phyloP scores from a whole-genome alignment of 1,284 basidiomycete species.

The Boletus mariae region DNA sequence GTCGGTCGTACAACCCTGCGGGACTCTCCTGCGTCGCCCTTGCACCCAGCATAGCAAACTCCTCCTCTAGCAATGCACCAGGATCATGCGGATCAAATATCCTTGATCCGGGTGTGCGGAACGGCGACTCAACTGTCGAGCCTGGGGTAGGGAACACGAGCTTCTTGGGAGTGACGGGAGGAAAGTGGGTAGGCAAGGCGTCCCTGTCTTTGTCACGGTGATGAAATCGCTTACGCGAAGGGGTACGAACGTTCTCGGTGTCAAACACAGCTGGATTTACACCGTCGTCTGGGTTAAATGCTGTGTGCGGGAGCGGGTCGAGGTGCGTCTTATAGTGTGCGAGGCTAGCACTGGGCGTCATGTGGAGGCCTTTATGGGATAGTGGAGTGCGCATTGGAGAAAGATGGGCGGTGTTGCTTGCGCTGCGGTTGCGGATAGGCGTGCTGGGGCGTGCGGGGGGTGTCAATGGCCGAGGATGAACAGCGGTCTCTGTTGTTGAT shows the following conservation, averaged over 20 bases:
- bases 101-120: constrained; percentile 54
- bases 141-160: constrained; percentile 41
- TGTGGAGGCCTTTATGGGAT: constrained; percentile 63
- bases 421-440: constrained; percentile 31
- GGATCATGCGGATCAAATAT: constrained; percentile 70
- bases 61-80: constrained; percentile 58
- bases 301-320: constrained; percentile 54
- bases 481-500: background rate
- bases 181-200: constrained; percentile 28
- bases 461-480: constrained; percentile 33
- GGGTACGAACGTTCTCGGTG: constrained; percentile 48
- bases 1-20: constrained; percentile 52
- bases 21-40: constrained; percentile 49
- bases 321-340: constrained; percentile 61
- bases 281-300: constrained; percentile 35
- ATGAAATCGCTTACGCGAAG: constrained; percentile 44
- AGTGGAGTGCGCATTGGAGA: constrained; percentile 62
- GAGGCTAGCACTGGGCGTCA: constrained; percentile 61
- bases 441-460: constrained; percentile 26
- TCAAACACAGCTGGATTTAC: constrained; percentile 37
- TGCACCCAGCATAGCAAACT: constrained; percentile 50
- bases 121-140: constrained; percentile 43
- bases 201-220: constrained; percentile 31
- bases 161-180: constrained; percentile 58
- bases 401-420: constrained; percentile 33